Percentiles rank a stretch among this genome's conserved stretches.
These are phyloP conservation scores for Ustilago sp. DNA, from an alignment of 1,284 basidiomycete species.

Conservation along the genomic window DNA sequence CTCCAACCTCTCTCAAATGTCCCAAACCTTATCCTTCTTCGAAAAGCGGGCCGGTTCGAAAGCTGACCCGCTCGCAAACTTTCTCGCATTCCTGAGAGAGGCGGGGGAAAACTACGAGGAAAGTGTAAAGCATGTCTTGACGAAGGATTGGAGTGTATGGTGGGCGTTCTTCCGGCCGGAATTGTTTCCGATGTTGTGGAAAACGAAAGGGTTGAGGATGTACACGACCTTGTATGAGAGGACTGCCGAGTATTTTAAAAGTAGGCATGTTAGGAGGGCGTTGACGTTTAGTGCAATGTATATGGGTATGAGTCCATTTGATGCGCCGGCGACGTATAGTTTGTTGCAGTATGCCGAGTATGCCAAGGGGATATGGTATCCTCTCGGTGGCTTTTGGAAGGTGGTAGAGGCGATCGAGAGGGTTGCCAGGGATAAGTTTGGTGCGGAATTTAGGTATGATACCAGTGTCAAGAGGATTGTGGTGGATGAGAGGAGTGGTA, in stretches of 20 bases:
- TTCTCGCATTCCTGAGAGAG: conserved; percentile 70
- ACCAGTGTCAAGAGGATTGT: conserved; percentile 71
- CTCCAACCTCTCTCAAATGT: conserved; percentile 72
- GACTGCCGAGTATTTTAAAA: conserved; percentile 72
- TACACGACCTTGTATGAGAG: conserved; percentile 67
- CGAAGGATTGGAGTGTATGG: conserved; percentile 71
- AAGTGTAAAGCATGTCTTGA: conserved; percentile 71
- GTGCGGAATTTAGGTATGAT: conserved; percentile 71
- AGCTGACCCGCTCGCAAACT: conserved; percentile 63
- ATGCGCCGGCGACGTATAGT: conserved; percentile 73
- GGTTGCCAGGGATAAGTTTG: conserved; percentile 71
- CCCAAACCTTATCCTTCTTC: conserved; percentile 72
- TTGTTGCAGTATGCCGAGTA: conserved; percentile 74
- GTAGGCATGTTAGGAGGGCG: conserved; percentile 70
- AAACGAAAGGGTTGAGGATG: conserved; percentile 57
- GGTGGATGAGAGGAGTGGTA: conserved; percentile 31
- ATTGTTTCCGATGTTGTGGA: conserved; percentile 70
- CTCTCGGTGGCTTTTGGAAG: conserved; percentile 73
- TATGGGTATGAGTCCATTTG: conserved; percentile 73
- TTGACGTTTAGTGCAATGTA: conserved; percentile 45
- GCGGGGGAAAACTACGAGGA: conserved; percentile 72
- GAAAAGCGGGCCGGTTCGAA: conserved; percentile 72
- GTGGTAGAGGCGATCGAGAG: conserved; percentile 71
- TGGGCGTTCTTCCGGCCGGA: conserved; percentile 71
- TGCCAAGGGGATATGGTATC: conserved; percentile 73